Percentiles rank a stretch among this genome's conserved stretches.
phyloP scores from a whole-genome alignment of 768 basidiomycete species.

The Daedaleopsis sinensis region DNA sequence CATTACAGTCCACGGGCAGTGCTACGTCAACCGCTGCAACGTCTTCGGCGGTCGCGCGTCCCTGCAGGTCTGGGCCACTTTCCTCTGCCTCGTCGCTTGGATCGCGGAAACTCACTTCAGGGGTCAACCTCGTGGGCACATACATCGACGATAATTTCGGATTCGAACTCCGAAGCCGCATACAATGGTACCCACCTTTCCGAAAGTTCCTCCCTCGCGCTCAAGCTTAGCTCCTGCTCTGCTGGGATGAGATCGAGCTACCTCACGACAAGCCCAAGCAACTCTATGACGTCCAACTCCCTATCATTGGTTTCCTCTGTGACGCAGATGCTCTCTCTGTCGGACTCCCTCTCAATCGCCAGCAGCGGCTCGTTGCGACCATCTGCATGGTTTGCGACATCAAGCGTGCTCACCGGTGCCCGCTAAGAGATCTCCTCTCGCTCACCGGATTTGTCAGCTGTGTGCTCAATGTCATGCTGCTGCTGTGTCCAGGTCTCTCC shows the following conservation, averaged over 20 bases:
- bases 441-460: conserved; percentile 45
- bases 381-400: background rate
- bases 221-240: conserved; percentile 38
- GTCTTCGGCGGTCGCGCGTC: too few species aligned
- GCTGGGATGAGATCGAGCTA: conserved; percentile 44
- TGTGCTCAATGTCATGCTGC: conserved; percentile 40
- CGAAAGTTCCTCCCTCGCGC: conserved; percentile 27
- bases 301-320: conserved; percentile 44
- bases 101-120: conserved; percentile 30
- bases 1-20: conserved; percentile 31
- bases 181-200: conserved; percentile 37
- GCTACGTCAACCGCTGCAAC: conserved; percentile 36
- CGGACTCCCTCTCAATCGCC: conserved; percentile 18
- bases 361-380: background rate
- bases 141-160: too few species aligned
- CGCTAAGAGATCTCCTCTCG: conserved; percentile 32
- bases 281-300: conserved; percentile 33
- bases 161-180: conserved; percentile 26
- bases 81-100: conserved; percentile 40
- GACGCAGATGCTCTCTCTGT: conserved; percentile 38
- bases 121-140: conserved; percentile 25
- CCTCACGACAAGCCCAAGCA: conserved; percentile 46
- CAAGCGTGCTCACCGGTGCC: background rate
- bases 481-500: conserved; percentile 32
- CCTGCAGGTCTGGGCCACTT: conserved; percentile 29